Conservation (phyloP, 2,329 filamentous ascomycete genomes). For the Aspergillus quadrilineatus region DNA sequence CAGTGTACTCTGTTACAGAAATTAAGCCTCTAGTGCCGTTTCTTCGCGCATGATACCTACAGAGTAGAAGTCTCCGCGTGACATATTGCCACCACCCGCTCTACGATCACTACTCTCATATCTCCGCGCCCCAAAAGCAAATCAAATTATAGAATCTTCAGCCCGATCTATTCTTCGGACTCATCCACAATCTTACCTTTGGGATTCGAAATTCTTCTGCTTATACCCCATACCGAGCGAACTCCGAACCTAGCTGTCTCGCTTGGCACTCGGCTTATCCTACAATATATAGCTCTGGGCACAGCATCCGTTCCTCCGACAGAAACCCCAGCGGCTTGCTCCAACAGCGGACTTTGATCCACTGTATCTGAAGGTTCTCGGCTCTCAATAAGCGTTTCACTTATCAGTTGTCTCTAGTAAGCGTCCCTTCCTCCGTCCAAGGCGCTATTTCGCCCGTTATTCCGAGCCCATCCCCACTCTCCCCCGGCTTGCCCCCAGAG, state of each 20-base stretch:
- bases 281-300: conserved; percentile 1
- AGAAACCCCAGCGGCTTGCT: conserved; percentile 17
- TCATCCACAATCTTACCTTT: background rate
- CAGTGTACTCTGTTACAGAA: background rate
- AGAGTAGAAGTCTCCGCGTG: background rate
- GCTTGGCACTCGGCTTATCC: background rate
- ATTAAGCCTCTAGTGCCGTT: conserved; percentile 2
- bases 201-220: background rate
- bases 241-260: background rate
- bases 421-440: conserved; percentile 26
- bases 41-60: conserved; percentile 1
- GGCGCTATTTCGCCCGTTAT: conserved; percentile 21
- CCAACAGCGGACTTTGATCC: conserved; percentile 14
- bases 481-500: conserved; percentile 14
- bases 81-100: conserved; percentile 1
- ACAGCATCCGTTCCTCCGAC: conserved; percentile 36
- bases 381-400: background rate
- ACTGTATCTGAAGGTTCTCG: conserved; percentile 12
- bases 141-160: background rate
- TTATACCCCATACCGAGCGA: background rate
- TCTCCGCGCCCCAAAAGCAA: background rate
- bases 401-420: conserved; percentile 15
- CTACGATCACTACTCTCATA: background rate
- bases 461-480: conserved; percentile 16
- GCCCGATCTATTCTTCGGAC: background rate